Conservation (phyloP, 495 filamentous ascomycete genomes). For the Aspergillus ellipticus region DNA sequence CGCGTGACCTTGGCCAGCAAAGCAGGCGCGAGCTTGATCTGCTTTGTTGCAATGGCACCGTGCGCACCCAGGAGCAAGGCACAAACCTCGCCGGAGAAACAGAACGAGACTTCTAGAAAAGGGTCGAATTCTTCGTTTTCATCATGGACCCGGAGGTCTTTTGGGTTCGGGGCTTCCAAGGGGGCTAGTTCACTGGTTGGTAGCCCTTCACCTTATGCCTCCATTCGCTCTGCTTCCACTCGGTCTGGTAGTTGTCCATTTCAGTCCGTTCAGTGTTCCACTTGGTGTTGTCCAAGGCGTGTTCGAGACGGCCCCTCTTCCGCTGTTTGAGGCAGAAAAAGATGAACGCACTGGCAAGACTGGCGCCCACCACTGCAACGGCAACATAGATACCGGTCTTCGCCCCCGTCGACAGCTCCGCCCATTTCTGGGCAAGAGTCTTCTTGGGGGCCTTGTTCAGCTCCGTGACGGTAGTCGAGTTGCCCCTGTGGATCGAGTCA, state of each 20-base stretch:
- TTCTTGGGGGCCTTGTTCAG: slow-evolving; percentile 34
- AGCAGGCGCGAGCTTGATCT: slow-evolving; percentile 15
- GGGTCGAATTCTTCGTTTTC: slow-evolving; percentile 10
- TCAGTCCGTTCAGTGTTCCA: slow-evolving; percentile 60
- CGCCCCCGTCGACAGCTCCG: slow-evolving; percentile 46
- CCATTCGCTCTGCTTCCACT: slow-evolving; percentile 41
- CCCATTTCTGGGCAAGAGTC: slow-evolving; percentile 53
- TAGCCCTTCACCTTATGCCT: slow-evolving; percentile 29
- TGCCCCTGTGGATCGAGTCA: slow-evolving; percentile 45
- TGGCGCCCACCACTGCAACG: slow-evolving; percentile 47
- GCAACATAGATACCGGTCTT: slow-evolving; percentile 59
- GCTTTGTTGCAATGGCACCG: slow-evolving; percentile 6
- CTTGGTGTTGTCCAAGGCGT: slow-evolving; percentile 51
- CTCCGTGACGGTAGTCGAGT: slow-evolving; percentile 51
- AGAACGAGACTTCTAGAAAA: slow-evolving; percentile 1
- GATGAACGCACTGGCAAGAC: slow-evolving; percentile 43
- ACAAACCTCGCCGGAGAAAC: slow-evolving; percentile 11
- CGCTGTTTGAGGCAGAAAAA: slow-evolving; percentile 67
- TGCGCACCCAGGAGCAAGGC: slow-evolving; percentile 10
- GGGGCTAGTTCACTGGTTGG: slow-evolving; percentile 31
- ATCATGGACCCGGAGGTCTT: slow-evolving; percentile 10
- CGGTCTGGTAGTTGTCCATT: slow-evolving; percentile 51
- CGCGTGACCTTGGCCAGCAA: slow-evolving; percentile 24
- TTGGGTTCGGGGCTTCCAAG: slow-evolving; percentile 17
- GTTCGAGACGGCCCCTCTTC: slow-evolving; percentile 60